These are phyloP conservation scores for Solanum phureja DNA, from an alignment of 257 asterid genomes.

Conservation along the genomic window DNA sequence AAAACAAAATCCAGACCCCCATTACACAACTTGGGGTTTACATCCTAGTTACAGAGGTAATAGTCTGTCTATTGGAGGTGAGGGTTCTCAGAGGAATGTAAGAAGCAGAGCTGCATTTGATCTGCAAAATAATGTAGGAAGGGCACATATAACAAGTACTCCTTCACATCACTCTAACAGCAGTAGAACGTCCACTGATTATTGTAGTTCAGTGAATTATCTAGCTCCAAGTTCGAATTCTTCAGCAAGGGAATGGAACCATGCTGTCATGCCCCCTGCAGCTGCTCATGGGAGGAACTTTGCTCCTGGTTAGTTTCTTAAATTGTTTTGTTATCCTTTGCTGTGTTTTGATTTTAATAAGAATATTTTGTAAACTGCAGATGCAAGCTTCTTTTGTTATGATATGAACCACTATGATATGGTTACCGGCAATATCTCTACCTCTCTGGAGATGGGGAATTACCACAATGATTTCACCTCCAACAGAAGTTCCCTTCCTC, in stretches of 20 bases:
- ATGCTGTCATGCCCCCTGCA: constrained; percentile 24
- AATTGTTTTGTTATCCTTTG: neutral
- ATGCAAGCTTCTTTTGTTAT: constrained; percentile 33
- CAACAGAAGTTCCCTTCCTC: constrained; percentile 36
- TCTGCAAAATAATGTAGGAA: constrained; percentile 27
- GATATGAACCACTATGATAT: constrained; percentile 30
- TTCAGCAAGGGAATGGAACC: constrained; percentile 46
- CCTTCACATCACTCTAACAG: constrained; percentile 22
- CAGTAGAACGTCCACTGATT: constrained; percentile 20
- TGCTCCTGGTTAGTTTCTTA: constrained; percentile 38
- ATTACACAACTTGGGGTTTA: constrained; percentile 37
- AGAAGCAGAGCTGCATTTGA: constrained; percentile 52
- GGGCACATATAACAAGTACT: constrained; percentile 31
- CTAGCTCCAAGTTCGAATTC: constrained; percentile 39
- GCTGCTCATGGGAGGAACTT: constrained; percentile 29
- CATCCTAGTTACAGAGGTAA: constrained; percentile 40
- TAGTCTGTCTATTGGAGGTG: constrained; percentile 44
- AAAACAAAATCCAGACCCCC: constrained; percentile 43
- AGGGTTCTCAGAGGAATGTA: constrained; percentile 53
- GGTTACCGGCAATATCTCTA: constrained; percentile 26
- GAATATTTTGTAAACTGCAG: constrained; percentile 28
- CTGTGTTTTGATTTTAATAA: constrained; percentile 1
- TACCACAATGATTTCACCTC: constrained; percentile 28
- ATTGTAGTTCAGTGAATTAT: constrained; percentile 25
- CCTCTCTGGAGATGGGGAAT: constrained; percentile 34